Evolutionary conservation across 2,329 filamentous ascomycete species (phyloP).

Genomic region (Colletotrichum graminicola): DNA sequence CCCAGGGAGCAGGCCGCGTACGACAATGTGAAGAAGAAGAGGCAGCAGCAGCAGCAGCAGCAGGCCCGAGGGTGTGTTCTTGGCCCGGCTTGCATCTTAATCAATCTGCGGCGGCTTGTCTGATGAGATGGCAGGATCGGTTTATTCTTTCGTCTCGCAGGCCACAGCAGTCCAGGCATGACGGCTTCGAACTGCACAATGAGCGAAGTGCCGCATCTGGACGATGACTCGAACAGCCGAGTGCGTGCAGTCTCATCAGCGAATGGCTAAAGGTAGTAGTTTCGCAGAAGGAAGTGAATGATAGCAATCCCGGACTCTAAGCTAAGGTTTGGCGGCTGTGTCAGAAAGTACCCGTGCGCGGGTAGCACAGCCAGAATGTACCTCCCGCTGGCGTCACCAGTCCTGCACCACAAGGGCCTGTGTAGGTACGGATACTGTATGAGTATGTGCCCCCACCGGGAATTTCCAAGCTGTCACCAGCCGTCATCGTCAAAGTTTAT

Average conservation of each 20-base stretch:
- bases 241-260: background rate
- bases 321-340: constrained; percentile 36
- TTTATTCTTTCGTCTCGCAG: background rate
- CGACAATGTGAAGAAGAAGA: background rate
- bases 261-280: background rate
- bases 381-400: constrained; percentile 23
- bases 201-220: background rate
- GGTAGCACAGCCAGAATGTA: constrained; percentile 23
- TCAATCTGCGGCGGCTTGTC: constrained; percentile 4
- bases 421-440: no score
- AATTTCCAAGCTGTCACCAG: background rate
- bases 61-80: background rate
- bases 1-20: constrained; percentile 32
- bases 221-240: background rate
- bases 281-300: background rate
- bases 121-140: background rate
- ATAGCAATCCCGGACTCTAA: constrained; percentile 1
- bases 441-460: background rate
- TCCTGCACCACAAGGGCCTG: background rate
- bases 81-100: background rate
- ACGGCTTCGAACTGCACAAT: background rate
- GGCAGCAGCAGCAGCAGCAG: background rate
- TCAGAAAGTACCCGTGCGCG: constrained; percentile 40
- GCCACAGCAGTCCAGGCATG: background rate
- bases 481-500: background rate